Conservation (phyloP, 208 protist genomes). For the Sergeia podlipaevii region DNA sequence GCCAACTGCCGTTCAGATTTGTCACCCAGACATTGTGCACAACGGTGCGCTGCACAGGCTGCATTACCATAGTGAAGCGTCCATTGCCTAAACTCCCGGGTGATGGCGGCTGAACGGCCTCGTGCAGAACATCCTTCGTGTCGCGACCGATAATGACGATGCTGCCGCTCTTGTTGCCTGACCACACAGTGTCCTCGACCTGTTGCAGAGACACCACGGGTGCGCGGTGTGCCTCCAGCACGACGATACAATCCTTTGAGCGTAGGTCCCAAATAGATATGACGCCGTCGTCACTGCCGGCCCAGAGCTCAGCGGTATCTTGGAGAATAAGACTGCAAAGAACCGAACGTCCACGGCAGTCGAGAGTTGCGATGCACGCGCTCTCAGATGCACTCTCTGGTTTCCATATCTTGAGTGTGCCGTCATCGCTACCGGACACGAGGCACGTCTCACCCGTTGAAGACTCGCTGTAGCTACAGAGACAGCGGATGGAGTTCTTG, state of each 20-base stretch:
- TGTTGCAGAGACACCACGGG: conserved; percentile 42
- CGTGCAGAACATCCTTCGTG: conserved; percentile 31
- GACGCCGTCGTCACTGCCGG: conserved; percentile 43
- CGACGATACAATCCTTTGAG: conserved; percentile 25
- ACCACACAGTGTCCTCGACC: conserved; percentile 65
- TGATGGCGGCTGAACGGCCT: conserved; percentile 27
- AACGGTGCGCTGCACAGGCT: conserved; percentile 29
- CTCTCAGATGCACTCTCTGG: conserved; percentile 14
- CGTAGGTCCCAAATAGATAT: conserved; percentile 60
- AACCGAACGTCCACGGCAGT: conserved; percentile 29
- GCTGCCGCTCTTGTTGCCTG: conserved; percentile 56
- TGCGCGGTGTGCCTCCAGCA: conserved; percentile 37
- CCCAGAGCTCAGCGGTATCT: conserved; percentile 57
- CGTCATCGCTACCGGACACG: conserved; percentile 61
- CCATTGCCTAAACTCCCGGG: conserved; percentile 3
- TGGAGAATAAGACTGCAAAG: conserved; percentile 26
- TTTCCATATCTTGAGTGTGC: conserved; percentile 55
- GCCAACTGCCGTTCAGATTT: conserved; percentile 32
- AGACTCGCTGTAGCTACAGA: conserved; percentile 31
- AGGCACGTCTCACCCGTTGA: conserved; percentile 29
- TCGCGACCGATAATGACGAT: conserved; percentile 49
- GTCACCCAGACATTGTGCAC: conserved; percentile 44
- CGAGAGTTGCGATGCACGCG: conserved; percentile 49
- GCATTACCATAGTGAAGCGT: conserved; percentile 26
- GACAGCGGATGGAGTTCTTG: conserved; percentile 51